Evolutionary conservation across 495 filamentous ascomycete genomes (phyloP).

Genomic region (Saxophila tyrrhenica): DNA sequence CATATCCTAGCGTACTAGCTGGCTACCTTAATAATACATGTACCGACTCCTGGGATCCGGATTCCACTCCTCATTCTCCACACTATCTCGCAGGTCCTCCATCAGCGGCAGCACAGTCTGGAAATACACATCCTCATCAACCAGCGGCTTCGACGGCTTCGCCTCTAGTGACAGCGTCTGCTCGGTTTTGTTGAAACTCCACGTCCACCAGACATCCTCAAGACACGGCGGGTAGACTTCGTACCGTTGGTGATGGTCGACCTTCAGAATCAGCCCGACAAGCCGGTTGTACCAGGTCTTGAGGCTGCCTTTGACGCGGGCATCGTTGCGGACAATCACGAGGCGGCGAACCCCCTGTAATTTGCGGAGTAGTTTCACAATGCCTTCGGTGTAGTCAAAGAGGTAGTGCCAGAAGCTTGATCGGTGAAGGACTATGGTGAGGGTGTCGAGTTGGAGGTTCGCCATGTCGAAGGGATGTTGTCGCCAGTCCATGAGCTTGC

Average conservation of each 20-base stretch:
- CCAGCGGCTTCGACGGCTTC: constrained; percentile 15
- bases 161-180: constrained; percentile 20
- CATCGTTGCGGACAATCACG: constrained; percentile 24
- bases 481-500: constrained; percentile 20
- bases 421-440: constrained; percentile 23
- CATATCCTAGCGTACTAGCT: no score
- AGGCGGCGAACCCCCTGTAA: constrained; percentile 19
- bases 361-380: constrained; percentile 22
- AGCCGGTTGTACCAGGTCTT: constrained; percentile 26
- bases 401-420: constrained; percentile 24
- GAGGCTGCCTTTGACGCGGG: constrained; percentile 24
- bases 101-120: constrained; percentile 21
- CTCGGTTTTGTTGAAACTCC: constrained; percentile 21
- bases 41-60: constrained; percentile 21
- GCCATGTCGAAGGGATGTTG: constrained; percentile 19
- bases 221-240: constrained; percentile 10
- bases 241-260: constrained; percentile 24
- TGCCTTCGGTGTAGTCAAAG: constrained; percentile 19
- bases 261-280: constrained; percentile 24
- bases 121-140: constrained; percentile 23
- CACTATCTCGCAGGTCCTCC: constrained; percentile 15
- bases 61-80: constrained; percentile 26
- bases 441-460: constrained; percentile 16
- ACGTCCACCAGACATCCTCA: constrained; percentile 26
- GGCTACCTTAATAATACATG: constrained; percentile 4